Conservation (phyloP, 2,329 filamentous ascomycete species). For the Cordyceps fumosorosea region DNA sequence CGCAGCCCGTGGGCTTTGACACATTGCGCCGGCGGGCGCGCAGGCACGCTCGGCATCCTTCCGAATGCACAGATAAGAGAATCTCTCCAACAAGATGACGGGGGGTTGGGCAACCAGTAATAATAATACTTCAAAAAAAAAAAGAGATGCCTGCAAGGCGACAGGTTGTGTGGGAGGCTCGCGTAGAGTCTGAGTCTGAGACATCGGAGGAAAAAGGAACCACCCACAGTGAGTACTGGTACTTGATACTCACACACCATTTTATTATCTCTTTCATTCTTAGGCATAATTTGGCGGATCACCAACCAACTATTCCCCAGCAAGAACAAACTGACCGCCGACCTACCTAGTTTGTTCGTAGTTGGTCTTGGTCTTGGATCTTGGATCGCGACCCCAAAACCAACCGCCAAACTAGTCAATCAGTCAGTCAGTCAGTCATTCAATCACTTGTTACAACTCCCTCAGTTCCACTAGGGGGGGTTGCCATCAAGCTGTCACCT, state of each 20-base stretch:
- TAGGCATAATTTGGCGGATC: not conserved
- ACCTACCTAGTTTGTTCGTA: not conserved
- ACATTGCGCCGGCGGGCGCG: not conserved
- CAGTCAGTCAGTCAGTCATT: too few species aligned
- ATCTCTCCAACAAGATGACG: too few species aligned
- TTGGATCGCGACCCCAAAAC: conserved; percentile 4
- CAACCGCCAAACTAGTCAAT: conserved; percentile 1
- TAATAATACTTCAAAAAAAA: too few species aligned
- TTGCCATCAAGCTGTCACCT: too few species aligned
- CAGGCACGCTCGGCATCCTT: not conserved
- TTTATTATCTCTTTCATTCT: not conserved
- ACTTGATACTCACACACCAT: conserved; percentile 4
- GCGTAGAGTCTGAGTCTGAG: conserved; percentile 1
- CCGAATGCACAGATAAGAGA: not conserved
- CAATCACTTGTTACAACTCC: too few species aligned
- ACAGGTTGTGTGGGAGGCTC: not conserved
- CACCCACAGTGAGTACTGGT: too few species aligned
- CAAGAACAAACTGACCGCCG: not conserved
- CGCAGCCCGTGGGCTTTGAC: not conserved
- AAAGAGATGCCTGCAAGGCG: not conserved
- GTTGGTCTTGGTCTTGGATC: not conserved
- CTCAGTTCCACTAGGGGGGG: too few species aligned
- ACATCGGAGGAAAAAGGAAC: conserved; percentile 3
- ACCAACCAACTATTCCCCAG: not conserved
- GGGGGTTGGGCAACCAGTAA: not conserved